Evolutionary conservation across 768 basidiomycete genomes (phyloP).

Genomic region (Thelephora ganbajun): DNA sequence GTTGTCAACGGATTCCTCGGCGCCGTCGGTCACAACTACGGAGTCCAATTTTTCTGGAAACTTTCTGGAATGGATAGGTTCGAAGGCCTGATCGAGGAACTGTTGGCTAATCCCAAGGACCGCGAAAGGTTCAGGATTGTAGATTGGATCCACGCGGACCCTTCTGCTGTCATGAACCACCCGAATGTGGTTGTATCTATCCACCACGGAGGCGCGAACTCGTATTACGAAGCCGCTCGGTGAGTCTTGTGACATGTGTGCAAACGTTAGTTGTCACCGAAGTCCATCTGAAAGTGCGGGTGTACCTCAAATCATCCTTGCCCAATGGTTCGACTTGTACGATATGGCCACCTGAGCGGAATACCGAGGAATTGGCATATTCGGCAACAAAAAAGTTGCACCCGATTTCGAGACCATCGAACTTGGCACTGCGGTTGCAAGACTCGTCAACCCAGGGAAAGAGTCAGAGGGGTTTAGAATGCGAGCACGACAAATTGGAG

Average conservation of each 20-base stretch:
- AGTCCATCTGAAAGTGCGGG: conserved; percentile 5
- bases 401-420: too few relatives aligned
- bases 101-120: conserved; percentile 1
- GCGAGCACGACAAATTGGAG: too few relatives aligned
- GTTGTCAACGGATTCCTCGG: conserved; percentile 3
- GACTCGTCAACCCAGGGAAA: too few relatives aligned
- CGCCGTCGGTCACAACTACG: neutral
- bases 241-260: neutral
- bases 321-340: conserved; percentile 14
- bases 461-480: too few relatives aligned
- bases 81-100: conserved; percentile 1
- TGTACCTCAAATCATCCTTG: conserved; percentile 12
- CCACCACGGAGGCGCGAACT: conserved; percentile 9
- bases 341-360: conserved; percentile 12
- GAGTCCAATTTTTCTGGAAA: conserved; percentile 9
- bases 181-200: conserved; percentile 8
- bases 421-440: too few relatives aligned
- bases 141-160: conserved; percentile 7
- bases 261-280: too few relatives aligned
- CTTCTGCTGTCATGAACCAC: conserved; percentile 6
- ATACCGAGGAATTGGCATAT: conserved; percentile 13
- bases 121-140: conserved; percentile 3
- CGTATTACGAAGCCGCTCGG: neutral
- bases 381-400: conserved; percentile 7
- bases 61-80: conserved; percentile 7